Base-by-base conservation (phyloP, 257 asterid genomes). In the Dorcoceras hygrometricum region DNA sequence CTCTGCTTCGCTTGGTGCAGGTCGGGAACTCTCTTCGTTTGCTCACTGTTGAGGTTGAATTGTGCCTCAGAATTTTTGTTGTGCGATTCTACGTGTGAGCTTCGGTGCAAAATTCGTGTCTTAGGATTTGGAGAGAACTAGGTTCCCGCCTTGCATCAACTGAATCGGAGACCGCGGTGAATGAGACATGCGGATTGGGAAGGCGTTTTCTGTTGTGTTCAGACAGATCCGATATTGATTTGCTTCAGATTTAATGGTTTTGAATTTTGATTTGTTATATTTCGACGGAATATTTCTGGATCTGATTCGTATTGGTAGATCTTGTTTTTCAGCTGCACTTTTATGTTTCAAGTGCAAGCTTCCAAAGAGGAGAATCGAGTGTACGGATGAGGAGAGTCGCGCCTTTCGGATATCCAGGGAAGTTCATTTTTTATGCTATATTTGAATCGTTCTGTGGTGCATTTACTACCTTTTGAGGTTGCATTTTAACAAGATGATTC, bases 1-100 rank as follows among this genome's bases (percentile, higher is more conserved):
- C 83, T 84, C 87, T 84, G 75, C 65, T 79, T 84, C 87, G 90
- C 90, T 84, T 84, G 87, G 90, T 84, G 90, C 90, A 84, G 90
- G 87, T 84, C 86, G 89, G 89, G 88, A 83, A 83, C 84, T 71
- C 59, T 27, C 29, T 57, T 79, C 65, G 76, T 69, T 72, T 72
- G 23, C 63, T 68, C 71, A 62, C 31, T 25, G 3, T 22, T 11
- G 5, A 14, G 54, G 5, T 39, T 16, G 28, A 4, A 39, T 34
- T 39, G 5, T 14, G 14, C 50, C 11, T 24, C 22, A n/a, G 66
- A 22, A 6, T n/a, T 10, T 51, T 23, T 24, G 1, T 28, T 2
- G 32, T 56, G 4, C 53, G 54, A 54, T 10, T 19, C 3, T 5
- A 14, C 24, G 28, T 23, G 23, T 23, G 25, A 20, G 22, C 23